Base-by-base conservation (phyloP, 176 grass and related monocot genomes). In the Ensete ventricosum region DNA sequence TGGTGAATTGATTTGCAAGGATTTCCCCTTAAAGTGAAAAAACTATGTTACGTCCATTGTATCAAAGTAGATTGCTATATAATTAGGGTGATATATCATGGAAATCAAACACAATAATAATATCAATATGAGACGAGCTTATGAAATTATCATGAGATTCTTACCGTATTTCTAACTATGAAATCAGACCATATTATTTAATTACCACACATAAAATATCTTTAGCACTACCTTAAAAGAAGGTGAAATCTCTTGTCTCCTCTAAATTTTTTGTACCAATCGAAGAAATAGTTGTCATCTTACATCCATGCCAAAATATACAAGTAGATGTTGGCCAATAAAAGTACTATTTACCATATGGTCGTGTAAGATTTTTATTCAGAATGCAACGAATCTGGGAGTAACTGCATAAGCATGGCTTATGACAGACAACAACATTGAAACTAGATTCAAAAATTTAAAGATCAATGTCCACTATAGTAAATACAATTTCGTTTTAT, bases 1-100 rank as follows among this genome's bases (percentile, higher is more conserved):
- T 79, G 2, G 82, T 86, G 71, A 98, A 91, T 71, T 91, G 90
- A 71, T 74, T 87, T 71, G 95, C 86, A 82, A 98, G 84, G 81
- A 98, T 77, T 71, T 86, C 84, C 54, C 95, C 95, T 98, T 69
- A 78, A 73, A 83, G 76, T 76, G 74, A 8, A 78, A 62, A 23
- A 82, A 21, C 79, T 11, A 80, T 81, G 24, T 51, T 14, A 43
- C 6, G 34, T 6, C 34, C 5, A 62, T 9, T 6, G 14, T 9
- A 49, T 9, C 16, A 59, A 62, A 76, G 11, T 13, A 21, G 17
- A 43, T 50, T n/a, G 26, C 1, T 19, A 62, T 16, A 62, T 50
- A 67, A 43, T 8, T 67, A 16, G 3, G 14, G 14, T n/a, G 3
- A 60, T 60, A 60, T 60, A 17, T 1, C 16, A 60, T 60, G 55